Evolutionary conservation across 2,329 filamentous ascomycete genomes (phyloP).

Genomic region (Xylariales sp.): DNA sequence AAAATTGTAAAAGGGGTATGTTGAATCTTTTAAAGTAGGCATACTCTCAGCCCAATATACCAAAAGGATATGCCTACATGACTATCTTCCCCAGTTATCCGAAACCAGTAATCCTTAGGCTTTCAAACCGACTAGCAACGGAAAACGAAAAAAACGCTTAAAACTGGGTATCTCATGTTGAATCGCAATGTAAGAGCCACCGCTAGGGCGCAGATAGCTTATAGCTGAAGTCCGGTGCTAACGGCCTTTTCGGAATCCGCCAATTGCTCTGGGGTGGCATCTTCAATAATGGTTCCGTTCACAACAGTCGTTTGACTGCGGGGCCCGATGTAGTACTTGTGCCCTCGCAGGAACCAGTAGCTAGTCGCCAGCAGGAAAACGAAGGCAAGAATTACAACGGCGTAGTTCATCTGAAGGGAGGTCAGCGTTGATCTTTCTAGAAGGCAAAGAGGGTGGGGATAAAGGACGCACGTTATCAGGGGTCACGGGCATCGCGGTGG

Average conservation of each 20-base stretch:
- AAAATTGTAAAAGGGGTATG: too few relatives aligned
- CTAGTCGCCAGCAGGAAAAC: constrained; percentile 36
- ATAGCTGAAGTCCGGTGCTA: constrained; percentile 6
- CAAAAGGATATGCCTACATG: too few relatives aligned
- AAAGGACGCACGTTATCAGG: constrained; percentile 34
- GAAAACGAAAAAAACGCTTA: too few relatives aligned
- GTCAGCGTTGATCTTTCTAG: background rate
- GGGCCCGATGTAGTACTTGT: constrained; percentile 44
- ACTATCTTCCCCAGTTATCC: too few relatives aligned
- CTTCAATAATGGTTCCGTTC: constrained; percentile 16
- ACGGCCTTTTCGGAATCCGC: constrained; percentile 14
- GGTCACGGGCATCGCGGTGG: constrained; percentile 40
- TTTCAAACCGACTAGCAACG: too few relatives aligned
- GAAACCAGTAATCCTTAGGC: too few relatives aligned
- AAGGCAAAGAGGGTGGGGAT: background rate
- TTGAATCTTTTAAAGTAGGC: too few relatives aligned
- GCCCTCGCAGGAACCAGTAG: constrained; percentile 42
- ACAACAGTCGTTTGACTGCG: constrained; percentile 22
- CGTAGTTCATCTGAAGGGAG: constrained; percentile 46
- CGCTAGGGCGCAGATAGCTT: too few relatives aligned
- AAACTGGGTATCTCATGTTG: too few relatives aligned
- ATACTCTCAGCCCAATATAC: too few relatives aligned
- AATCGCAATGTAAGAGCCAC: too few relatives aligned
- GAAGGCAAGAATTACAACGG: constrained; percentile 42
- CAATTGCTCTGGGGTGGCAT: constrained; percentile 10